Percentiles rank a stretch among this genome's conserved stretches.
phyloP scores from a whole-genome alignment of 345 rosid genomes.

The Draba incana region DNA sequence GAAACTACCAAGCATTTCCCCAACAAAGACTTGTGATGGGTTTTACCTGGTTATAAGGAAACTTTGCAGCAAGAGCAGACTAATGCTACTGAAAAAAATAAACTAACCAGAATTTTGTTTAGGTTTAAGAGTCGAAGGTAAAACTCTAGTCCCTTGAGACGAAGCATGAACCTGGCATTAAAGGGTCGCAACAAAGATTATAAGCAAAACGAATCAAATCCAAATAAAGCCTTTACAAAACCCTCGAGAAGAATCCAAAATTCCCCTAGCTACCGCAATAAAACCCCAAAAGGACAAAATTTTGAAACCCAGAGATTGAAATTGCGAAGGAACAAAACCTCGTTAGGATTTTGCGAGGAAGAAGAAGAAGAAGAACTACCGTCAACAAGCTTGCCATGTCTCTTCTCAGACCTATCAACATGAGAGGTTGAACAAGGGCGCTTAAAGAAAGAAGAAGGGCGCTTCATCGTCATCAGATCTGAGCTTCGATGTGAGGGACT shows the following conservation, averaged over 20 bases:
- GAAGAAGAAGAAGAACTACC: too few species aligned
- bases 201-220: background rate
- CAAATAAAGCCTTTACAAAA: background rate
- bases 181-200: slow-evolving; percentile 10
- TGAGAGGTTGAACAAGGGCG: too few species aligned
- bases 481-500: too few species aligned
- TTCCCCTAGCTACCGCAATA: background rate
- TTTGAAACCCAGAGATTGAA: slow-evolving; percentile 6
- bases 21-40: slow-evolving; percentile 14
- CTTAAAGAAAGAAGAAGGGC: too few species aligned
- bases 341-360: slow-evolving; percentile 8
- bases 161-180: slow-evolving; percentile 44
- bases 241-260: background rate
- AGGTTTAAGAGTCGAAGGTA: slow-evolving; percentile 42
- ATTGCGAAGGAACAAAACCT: slow-evolving; percentile 38
- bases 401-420: too few species aligned
- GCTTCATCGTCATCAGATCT: too few species aligned
- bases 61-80: slow-evolving; percentile 55
- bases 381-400: too few species aligned
- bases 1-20: slow-evolving; percentile 11
- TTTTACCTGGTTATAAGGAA: slow-evolving; percentile 63
- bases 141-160: slow-evolving; percentile 34
- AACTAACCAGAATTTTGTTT: slow-evolving; percentile 53
- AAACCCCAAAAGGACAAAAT: background rate
- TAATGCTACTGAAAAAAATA: too few species aligned